These are phyloP conservation scores for Neurospora pannonica DNA, from an alignment of 495 filamentous ascomycete species.

Conservation along the genomic window DNA sequence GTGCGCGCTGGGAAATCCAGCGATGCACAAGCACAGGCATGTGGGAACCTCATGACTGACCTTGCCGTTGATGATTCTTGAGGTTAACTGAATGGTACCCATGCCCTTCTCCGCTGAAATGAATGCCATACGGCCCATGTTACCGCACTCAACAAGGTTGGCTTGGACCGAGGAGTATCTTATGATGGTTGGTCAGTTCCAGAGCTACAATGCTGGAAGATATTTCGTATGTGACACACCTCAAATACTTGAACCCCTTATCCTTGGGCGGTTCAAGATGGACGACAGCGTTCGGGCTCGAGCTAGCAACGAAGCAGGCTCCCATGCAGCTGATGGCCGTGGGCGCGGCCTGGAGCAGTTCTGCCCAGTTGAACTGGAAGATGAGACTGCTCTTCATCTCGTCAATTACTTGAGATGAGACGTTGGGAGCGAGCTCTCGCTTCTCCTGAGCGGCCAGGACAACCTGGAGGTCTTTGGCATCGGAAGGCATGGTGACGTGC, in stretches of 20 bases:
- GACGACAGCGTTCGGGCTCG: not conserved
- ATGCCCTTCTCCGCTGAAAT: not conserved
- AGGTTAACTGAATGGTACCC: not conserved
- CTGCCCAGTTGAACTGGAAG: not conserved
- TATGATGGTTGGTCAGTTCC: not conserved
- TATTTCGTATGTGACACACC: not conserved
- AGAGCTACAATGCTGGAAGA: not conserved
- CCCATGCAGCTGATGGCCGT: not conserved
- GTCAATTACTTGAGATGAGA: not conserved
- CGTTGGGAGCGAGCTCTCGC: not conserved
- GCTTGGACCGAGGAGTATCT: not conserved
- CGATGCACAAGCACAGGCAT: not conserved
- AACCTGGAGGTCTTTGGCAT: not conserved
- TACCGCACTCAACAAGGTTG: not conserved
- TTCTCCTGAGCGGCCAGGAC: not conserved
- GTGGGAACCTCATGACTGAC: not conserved
- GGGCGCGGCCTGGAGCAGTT: not conserved
- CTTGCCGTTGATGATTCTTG: not conserved
- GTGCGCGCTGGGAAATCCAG: not conserved
- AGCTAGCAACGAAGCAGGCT: not conserved
- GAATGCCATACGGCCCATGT: not conserved
- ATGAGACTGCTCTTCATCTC: not conserved
- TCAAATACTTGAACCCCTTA: not conserved
- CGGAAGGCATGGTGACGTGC: not conserved
- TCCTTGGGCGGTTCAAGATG: not conserved